phyloP scores from a whole-genome alignment of 2,329 filamentous ascomycete genomes.

The Paecilomyces variotii region DNA sequence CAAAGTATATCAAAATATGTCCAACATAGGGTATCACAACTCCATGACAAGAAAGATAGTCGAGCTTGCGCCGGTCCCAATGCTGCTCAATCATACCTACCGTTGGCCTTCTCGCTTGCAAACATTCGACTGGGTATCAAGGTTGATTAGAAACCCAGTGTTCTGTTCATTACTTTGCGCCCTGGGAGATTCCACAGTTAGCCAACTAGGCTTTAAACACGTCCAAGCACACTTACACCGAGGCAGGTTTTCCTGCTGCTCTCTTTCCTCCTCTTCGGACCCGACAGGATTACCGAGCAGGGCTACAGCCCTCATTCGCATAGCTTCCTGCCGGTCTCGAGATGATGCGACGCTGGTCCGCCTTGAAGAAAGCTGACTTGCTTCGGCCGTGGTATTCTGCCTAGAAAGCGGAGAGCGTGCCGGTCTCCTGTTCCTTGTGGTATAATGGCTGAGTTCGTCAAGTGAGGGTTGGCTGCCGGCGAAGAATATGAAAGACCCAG shows the following conservation, averaged over 20 bases:
- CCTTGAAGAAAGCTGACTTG: background rate
- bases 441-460: background rate
- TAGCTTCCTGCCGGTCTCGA: conserved; percentile 5
- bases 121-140: background rate
- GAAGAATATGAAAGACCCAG: background rate
- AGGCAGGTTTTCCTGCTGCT: conserved; percentile 9
- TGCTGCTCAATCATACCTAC: background rate
- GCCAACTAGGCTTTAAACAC: background rate
- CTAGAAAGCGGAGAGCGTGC: background rate
- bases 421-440: background rate
- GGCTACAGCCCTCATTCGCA: conserved; percentile 6
- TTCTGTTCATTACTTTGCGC: background rate
- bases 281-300: conserved; percentile 5
- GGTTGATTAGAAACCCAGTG: background rate
- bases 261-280: conserved; percentile 12
- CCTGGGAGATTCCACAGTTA: background rate
- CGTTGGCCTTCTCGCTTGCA: background rate
- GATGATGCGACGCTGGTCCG: background rate
- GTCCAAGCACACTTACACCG: conserved; percentile 10
- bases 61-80: background rate
- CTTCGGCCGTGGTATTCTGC: background rate
- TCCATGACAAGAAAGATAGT: background rate
- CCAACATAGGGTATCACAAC: background rate
- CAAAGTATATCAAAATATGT: background rate
- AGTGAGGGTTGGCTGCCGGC: background rate